These are phyloP conservation scores for Nemania abortiva DNA, from an alignment of 2,329 filamentous ascomycete species.

Conservation along the genomic window DNA sequence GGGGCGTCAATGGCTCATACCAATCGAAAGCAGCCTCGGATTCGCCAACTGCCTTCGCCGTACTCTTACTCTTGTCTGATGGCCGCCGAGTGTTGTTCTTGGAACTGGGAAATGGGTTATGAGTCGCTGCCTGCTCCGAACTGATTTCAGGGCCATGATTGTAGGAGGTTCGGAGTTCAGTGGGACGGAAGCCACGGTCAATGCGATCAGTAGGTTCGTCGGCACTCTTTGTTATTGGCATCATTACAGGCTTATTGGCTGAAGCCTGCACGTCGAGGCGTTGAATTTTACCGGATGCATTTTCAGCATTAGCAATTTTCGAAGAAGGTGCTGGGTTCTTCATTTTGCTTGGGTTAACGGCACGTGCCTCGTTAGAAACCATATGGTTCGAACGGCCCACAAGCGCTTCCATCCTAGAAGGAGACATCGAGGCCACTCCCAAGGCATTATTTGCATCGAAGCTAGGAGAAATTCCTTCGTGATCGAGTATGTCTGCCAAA, in stretches of 20 bases:
- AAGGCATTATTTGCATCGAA: background rate
- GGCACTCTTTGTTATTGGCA: background rate
- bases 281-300: background rate
- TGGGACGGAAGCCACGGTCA: background rate
- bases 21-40: conserved; percentile 12
- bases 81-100: background rate
- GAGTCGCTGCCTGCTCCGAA: background rate
- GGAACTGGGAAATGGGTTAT: background rate
- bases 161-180: background rate
- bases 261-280: background rate
- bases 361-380: background rate
- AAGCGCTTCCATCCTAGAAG: background rate
- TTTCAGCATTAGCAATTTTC: background rate
- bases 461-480: background rate
- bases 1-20: conserved; percentile 39
- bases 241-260: background rate
- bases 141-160: background rate
- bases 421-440: background rate
- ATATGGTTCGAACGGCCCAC: background rate
- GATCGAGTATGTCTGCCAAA: background rate
- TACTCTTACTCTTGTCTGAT: background rate
- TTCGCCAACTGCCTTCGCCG: background rate
- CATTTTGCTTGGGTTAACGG: background rate
- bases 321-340: background rate
- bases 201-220: background rate